These are phyloP conservation scores for Corynascus novoguineensis DNA, from an alignment of 495 filamentous ascomycete species.

Conservation along the genomic window DNA sequence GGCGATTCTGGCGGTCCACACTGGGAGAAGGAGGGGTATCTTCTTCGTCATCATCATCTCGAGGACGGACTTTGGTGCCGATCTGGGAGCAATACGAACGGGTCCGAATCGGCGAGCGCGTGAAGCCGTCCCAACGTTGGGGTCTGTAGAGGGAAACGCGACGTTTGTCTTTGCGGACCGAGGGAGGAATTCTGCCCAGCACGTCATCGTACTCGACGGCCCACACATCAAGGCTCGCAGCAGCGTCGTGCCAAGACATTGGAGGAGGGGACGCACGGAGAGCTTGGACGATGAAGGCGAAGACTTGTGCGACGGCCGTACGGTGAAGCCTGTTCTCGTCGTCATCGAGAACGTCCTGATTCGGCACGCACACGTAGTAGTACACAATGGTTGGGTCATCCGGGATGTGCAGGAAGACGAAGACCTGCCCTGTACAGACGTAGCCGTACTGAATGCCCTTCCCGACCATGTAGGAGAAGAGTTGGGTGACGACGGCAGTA, in stretches of 20 bases:
- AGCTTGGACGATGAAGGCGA: slow-evolving; percentile 44
- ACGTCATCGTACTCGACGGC: slow-evolving; percentile 36
- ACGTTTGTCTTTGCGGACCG: slow-evolving; percentile 26
- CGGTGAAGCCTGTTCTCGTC: slow-evolving; percentile 33
- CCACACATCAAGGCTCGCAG: slow-evolving; percentile 31
- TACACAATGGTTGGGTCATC: slow-evolving; percentile 36
- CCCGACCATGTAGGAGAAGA: slow-evolving; percentile 47
- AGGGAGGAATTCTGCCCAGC: slow-evolving; percentile 27
- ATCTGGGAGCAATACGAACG: slow-evolving; percentile 18
- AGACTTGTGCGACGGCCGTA: slow-evolving; percentile 43
- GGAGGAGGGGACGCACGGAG: slow-evolving; percentile 32
- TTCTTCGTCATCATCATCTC: slow-evolving; percentile 20
- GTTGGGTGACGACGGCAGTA: slow-evolving; percentile 41
- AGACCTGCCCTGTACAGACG: slow-evolving; percentile 42
- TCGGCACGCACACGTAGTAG: slow-evolving; percentile 38
- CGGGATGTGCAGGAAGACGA: slow-evolving; percentile 45
- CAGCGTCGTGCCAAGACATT: slow-evolving; percentile 37
- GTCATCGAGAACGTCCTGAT: slow-evolving; percentile 34
- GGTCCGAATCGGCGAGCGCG: slow-evolving; percentile 27
- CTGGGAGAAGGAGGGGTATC: slow-evolving; percentile 22
- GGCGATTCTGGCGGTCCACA: slow-evolving; percentile 10
- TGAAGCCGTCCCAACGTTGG: slow-evolving; percentile 25
- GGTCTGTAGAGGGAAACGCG: slow-evolving; percentile 28
- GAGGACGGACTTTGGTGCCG: not conserved
- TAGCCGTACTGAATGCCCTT: slow-evolving; percentile 41